Base-by-base conservation (phyloP, 164 flowering plant species). In the Vitis labrusca region DNA sequence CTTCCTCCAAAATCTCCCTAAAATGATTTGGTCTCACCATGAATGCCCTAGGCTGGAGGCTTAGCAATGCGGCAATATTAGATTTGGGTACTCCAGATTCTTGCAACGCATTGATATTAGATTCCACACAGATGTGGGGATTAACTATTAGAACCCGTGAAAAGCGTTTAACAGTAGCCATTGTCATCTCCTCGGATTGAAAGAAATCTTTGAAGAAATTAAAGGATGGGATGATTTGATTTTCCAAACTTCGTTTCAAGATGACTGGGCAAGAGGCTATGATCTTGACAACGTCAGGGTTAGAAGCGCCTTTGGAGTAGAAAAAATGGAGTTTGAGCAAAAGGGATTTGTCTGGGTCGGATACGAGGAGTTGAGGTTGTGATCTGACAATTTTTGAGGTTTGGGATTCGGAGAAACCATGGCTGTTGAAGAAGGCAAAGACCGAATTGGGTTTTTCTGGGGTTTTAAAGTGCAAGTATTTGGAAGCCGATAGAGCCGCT, bases 401-500 rank as follows among this genome's bases (percentile, higher is more conserved):
- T 3, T 73, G 71, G 61, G 62, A 9, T 27, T 59, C 9, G 27
- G 74, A n/a, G 64, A 73, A 70, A 1, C 67, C 71, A 10, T 65
- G 47, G 50, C 13, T 50, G 17, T 48, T 70, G 23, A 73, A 70
- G 29, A 73, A 48, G 19, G 48, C 4, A 23, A 70, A 10, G 27
- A 73, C 68, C 29, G 57, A 50, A 50, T 69, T 67, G 14, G 74
- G 71, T 19, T 62, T 65, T 8, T 61, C 51, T 11, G 73, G 48
- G 58, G 56, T 60, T 5, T 64, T 59, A 11, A 74, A 56, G 10
- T 49, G n/a, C 44, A 74, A 10, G 11, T 12, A 12, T 53, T 64
- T 63, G 67, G 74, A 72, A 12, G 69, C 74, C 16, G 71, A 58
- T 4, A 59, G 14, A 47, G 83, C 79, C 10, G 16, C 10, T 58